Evolutionary conservation across 805 yeast genomes (phyloP), one percentile per base, ranked within the genome.

Genomic region (Jamesozyma gamospora): DNA sequence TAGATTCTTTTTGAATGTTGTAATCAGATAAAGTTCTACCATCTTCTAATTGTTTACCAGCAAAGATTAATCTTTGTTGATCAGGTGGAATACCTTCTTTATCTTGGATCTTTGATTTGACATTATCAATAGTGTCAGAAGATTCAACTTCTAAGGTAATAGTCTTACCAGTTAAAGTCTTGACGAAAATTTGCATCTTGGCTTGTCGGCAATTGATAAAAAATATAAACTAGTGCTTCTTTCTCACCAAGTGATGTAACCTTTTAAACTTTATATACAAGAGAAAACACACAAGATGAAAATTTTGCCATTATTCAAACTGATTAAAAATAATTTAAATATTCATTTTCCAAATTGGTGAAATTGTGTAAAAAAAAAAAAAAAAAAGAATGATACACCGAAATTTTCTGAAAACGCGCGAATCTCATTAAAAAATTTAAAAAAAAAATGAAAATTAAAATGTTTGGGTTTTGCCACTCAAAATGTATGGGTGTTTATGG

Each of bases 141-240:
- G 96, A 86, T 74, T 88, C 96, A 55, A 87, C 96, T 75, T 88
- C 96, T 54, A 88, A 79, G 66, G 96, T 88, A 75, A 92, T 90
- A 66, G 97, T 82, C 86, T 90, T 90, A 76, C 97, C 97, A 62
- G 97, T 88, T 69, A 92, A 80, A 75, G 98, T 90, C 77, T 90
- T 92, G 74, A 92, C 97, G 75, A 92, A 92, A 77, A 90, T 88
- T 77, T 84, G 94, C 94, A 83, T 42, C 65, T 62, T 65, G 70
- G 67, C 51, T 67, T 64, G 74, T 69, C 74, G 65, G 73, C 74
- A 69, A 64, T 28, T 29, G 32, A 26, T 40, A 34, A 34, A n/a
- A 34, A 42, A 35, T 35, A 21, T 24, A 26, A 37, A 36, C 33
- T 35, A 41, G 46, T 61, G 65, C 65, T 61, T 61, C 65, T 58